Evolutionary conservation across 2,329 filamentous ascomycete species (phyloP).

Genomic region (Fusarium sp.): DNA sequence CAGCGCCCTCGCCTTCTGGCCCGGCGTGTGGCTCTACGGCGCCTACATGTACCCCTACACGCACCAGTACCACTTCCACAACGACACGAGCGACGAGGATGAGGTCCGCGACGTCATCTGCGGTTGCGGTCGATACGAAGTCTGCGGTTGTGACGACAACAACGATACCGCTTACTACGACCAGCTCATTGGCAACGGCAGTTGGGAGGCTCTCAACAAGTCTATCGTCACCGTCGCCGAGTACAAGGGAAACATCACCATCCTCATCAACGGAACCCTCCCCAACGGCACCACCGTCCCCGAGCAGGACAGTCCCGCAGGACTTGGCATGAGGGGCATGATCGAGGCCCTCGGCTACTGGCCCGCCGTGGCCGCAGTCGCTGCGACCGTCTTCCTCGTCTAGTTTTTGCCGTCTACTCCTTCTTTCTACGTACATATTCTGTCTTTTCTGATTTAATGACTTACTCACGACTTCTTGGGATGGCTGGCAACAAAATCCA

Average conservation of each 20-base stretch:
- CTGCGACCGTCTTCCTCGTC: conserved; percentile 56
- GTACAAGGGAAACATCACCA: conserved; percentile 70
- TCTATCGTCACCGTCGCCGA: conserved; percentile 68
- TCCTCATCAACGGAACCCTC: conserved; percentile 81
- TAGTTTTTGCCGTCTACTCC: conserved; percentile 41
- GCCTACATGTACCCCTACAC: conserved; percentile 67
- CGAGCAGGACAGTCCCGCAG: conserved; percentile 47
- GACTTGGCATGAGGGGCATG: conserved; percentile 45
- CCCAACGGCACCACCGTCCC: conserved; percentile 74
- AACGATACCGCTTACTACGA: conserved; percentile 68
- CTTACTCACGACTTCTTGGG: conserved; percentile 13
- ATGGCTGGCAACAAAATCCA: not conserved
- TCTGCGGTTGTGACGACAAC: conserved; percentile 77
- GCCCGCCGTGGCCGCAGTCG: conserved; percentile 58
- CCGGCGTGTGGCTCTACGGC: conserved; percentile 72
- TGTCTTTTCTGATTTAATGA: conserved; percentile 27
- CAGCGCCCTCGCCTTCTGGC: conserved; percentile 66
- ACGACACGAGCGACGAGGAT: conserved; percentile 56
- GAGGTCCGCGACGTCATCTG: conserved; percentile 51
- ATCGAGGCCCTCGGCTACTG: conserved; percentile 59
- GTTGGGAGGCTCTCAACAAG: conserved; percentile 68
- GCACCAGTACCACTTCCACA: conserved; percentile 60
- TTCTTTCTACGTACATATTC: conserved; percentile 5
- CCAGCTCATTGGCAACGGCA: conserved; percentile 73
- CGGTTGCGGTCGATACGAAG: conserved; percentile 61